Evolutionary conservation across 2,329 filamentous ascomycete species (phyloP), one percentile per base, ranked within the genome.

Genomic region (Coniella vitis): DNA sequence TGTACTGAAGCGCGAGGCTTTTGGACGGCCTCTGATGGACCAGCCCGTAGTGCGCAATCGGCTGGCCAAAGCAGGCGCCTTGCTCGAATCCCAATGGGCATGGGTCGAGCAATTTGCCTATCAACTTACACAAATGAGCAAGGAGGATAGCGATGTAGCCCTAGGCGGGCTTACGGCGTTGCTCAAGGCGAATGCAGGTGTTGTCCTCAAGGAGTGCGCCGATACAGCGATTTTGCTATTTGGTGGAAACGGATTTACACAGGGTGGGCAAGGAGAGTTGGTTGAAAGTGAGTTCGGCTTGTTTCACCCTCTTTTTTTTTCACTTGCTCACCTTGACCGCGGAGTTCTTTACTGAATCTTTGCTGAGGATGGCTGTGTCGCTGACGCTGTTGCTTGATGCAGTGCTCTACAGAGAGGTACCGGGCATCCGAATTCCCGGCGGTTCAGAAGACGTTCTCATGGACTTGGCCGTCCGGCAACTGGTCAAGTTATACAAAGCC

Each of bases 71-170:
- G 78, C 76, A 3, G 85, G 82, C 2, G 81, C 81, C 0, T 67
- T 83, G 57, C 69, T 90, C 4, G 86, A 89, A 62, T 79, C 75
- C 2, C 78, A 85, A 63, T 84, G 76, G 69, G 81, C 85, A 2
- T 89, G 84, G 83, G 72, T 87, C 3, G 84, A 88, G 64, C 75
- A 81, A 53, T 84, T 87, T 52, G 74, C 81, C 14, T 88, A 83
- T 60, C 78, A 83, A 64, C 77, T 88, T 71, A 77, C 74, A 1
- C 71, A 81, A 77, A 69, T 89, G 63, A 65, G 65, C 17, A 78
- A 80, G 57, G 70, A 72, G 40, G 72, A 74, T n/a, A 79, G 78
- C 8, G 80, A 84, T 58, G 65, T 72, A 2, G 75, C 86, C 59
- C 69, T 90, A 1, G 86, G 86, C 1, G 86, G 86, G 0, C 64